Conservation (phyloP, 164 flowering plant species). For the Liquidambar formosana region DNA sequence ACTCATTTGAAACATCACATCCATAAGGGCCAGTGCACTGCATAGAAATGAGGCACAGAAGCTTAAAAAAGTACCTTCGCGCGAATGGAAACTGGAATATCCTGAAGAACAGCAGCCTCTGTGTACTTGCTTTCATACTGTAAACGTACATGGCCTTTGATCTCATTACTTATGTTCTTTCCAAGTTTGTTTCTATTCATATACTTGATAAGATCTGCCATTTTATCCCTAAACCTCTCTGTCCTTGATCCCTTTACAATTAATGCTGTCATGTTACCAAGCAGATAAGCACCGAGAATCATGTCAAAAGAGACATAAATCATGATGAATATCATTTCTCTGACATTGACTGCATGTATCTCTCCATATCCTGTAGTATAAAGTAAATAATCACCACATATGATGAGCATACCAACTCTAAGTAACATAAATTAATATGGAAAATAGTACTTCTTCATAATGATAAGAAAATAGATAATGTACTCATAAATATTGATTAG, state of each 20-base stretch:
- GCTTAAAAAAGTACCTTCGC: slow-evolving; percentile 48
- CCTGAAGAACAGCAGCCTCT: slow-evolving; percentile 70
- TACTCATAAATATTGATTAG: no score
- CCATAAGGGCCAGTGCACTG: no score
- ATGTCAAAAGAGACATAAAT: slow-evolving; percentile 77
- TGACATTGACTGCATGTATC: slow-evolving; percentile 75
- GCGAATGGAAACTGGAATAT: slow-evolving; percentile 72
- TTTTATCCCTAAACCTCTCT: slow-evolving; percentile 73
- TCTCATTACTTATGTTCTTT: slow-evolving; percentile 50
- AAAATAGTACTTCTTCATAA: no score
- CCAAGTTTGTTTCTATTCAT: slow-evolving; percentile 73
- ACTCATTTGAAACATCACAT: no score
- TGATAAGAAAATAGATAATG: no score
- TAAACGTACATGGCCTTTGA: slow-evolving; percentile 67
- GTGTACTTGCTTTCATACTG: slow-evolving; percentile 73
- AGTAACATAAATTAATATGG: no score
- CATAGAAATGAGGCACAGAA: background rate
- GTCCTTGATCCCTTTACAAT: slow-evolving; percentile 87
- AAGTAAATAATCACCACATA: slow-evolving; percentile 1
- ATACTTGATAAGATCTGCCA: slow-evolving; percentile 70
- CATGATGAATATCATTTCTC: slow-evolving; percentile 89
- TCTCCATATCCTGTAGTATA: slow-evolving; percentile 75
- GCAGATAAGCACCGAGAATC: slow-evolving; percentile 80
- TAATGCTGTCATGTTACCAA: slow-evolving; percentile 87
- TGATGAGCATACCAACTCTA: background rate